A percentile compares a stretch with the other conserved stretches of the same genome.
Conservation (phyloP, 139 green algal genomes). For the Yamagishiella unicocca region DNA sequence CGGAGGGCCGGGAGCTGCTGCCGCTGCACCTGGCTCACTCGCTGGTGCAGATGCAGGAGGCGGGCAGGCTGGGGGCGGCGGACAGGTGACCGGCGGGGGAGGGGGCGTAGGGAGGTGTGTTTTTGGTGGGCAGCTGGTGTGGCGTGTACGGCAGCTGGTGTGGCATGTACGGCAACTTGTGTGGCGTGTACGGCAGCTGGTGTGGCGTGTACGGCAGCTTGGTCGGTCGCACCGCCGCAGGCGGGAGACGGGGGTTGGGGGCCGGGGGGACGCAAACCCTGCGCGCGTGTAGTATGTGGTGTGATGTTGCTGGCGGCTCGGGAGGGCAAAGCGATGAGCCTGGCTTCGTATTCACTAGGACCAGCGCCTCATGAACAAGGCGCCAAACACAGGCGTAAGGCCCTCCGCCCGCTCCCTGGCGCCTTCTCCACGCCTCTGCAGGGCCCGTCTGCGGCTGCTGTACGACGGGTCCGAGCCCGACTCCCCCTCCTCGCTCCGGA, state of each 20-base stretch:
- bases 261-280: too few relatives aligned
- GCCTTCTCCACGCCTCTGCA: not conserved
- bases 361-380: too few relatives aligned
- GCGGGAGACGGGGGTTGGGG: too few relatives aligned
- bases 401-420: not conserved
- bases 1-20: slow-evolving; percentile 19
- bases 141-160: not conserved
- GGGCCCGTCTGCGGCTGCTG: slow-evolving; percentile 36
- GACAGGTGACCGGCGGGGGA: slow-evolving; percentile 16
- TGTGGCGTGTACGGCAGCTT: not conserved
- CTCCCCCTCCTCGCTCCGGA: not conserved
- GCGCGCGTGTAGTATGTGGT: too few relatives aligned
- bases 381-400: too few relatives aligned
- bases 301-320: too few relatives aligned
- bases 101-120: not conserved
- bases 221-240: too few relatives aligned
- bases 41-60: not conserved
- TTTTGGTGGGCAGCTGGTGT: too few relatives aligned
- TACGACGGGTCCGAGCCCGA: not conserved
- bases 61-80: not conserved
- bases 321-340: too few relatives aligned
- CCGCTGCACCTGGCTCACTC: slow-evolving; percentile 5
- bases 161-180: not conserved
- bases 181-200: not conserved
- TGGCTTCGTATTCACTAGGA: too few relatives aligned